These are phyloP conservation scores for Scleroderma citrinum DNA, from an alignment of 768 basidiomycete genomes.

Conservation along the genomic window DNA sequence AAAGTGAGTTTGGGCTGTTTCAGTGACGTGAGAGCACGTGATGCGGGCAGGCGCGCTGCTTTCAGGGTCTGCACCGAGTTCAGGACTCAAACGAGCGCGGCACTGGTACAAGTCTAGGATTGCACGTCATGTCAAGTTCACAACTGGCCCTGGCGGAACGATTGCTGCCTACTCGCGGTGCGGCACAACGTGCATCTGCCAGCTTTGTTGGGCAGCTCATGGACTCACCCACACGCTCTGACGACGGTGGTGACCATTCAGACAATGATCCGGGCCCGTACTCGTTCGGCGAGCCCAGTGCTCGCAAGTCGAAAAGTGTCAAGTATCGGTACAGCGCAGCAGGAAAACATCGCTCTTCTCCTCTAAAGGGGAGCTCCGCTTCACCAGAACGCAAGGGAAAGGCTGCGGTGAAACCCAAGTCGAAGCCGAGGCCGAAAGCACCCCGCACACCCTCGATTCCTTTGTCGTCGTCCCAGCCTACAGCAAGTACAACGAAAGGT, in stretches of 20 bases:
- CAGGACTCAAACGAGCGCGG: background rate
- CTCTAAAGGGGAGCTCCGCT: conserved; percentile 26
- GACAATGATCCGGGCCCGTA: conserved; percentile 8
- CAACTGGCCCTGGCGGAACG: conserved; percentile 4
- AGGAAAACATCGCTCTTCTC: conserved; percentile 29
- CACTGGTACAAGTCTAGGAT: too few species aligned
- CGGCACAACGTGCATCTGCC: conserved; percentile 28
- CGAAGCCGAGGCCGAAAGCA: conserved; percentile 5
- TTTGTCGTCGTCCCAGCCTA: background rate
- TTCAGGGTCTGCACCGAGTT: background rate
- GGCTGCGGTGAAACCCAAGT: background rate
- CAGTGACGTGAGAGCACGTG: background rate
- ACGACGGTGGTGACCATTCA: conserved; percentile 11
- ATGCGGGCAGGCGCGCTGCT: background rate
- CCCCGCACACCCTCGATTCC: conserved; percentile 2
- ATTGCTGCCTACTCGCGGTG: conserved; percentile 26
- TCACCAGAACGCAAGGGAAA: conserved; percentile 20
- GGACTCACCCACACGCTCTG: conserved; percentile 20
- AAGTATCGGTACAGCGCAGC: conserved; percentile 29
- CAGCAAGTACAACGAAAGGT: background rate
- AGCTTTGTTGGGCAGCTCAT: conserved; percentile 30
- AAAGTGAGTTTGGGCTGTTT: background rate
- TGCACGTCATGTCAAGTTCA: conserved; percentile 16
- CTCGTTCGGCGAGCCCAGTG: conserved; percentile 20
- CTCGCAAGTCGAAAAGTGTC: conserved; percentile 19